Evolutionary conservation across 805 yeast species (phyloP).

Genomic region (Barnettozyma salicaria): DNA sequence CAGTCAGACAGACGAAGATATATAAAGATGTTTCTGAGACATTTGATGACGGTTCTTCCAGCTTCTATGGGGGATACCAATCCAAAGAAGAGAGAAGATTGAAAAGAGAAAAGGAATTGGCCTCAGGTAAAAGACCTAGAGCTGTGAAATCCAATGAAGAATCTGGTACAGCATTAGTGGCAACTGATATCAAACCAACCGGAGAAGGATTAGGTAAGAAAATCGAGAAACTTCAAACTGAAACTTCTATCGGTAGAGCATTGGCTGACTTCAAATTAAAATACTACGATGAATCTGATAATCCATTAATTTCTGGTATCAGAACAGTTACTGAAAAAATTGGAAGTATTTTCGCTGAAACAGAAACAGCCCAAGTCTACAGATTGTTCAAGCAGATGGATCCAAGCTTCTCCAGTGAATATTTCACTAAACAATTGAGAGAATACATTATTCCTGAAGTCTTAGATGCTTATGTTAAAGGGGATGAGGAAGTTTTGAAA

Average conservation of each 20-base stretch:
- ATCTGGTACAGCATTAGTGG: conserved; percentile 77
- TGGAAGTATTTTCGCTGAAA: conserved; percentile 80
- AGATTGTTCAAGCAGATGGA: conserved; percentile 83
- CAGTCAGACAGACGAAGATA: conserved; percentile 83
- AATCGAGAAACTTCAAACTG: conserved; percentile 60
- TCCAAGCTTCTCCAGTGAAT: conserved; percentile 76
- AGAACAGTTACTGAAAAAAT: conserved; percentile 77
- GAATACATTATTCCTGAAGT: conserved; percentile 93
- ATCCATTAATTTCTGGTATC: conserved; percentile 75
- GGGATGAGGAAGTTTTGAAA: conserved; percentile 78
- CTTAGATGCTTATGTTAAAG: conserved; percentile 89
- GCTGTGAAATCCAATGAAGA: conserved; percentile 72
- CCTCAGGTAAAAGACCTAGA: conserved; percentile 53
- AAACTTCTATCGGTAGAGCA: conserved; percentile 63
- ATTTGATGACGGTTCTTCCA: conserved; percentile 86
- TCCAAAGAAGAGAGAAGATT: conserved; percentile 71
- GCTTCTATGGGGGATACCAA: conserved; percentile 89
- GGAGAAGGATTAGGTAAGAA: conserved; percentile 61
- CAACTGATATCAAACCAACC: conserved; percentile 74
- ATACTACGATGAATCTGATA: conserved; percentile 88
- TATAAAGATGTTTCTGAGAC: conserved; percentile 86
- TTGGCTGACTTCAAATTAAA: conserved; percentile 55
- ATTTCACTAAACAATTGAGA: conserved; percentile 76
- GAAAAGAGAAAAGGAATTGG: conserved; percentile 61
- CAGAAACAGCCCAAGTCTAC: conserved; percentile 91